A percentile compares a stretch with the other conserved stretches of the same genome.
These are phyloP conservation scores for Verticillium nubilum DNA, from an alignment of 2,329 filamentous ascomycete species.

Conservation along the genomic window DNA sequence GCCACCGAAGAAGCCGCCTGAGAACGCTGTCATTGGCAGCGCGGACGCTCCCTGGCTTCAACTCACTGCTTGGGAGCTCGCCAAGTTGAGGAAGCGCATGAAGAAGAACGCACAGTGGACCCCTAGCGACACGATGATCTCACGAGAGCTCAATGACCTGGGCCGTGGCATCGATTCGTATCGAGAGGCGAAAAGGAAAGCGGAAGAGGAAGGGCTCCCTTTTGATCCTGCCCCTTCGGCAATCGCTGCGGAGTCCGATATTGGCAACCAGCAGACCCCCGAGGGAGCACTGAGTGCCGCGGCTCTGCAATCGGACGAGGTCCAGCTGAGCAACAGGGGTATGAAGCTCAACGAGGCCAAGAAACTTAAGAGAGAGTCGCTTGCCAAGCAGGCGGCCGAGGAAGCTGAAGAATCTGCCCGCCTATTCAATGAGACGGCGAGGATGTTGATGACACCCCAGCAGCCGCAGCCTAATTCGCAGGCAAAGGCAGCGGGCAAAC, in stretches of 20 bases:
- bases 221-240: conserved; percentile 46
- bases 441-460: conserved; percentile 34
- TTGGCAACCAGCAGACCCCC: conserved; percentile 46
- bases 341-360: conserved; percentile 77
- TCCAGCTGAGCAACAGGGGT: conserved; percentile 62
- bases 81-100: conserved; percentile 74
- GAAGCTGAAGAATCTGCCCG: conserved; percentile 54
- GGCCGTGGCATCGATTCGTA: conserved; percentile 62
- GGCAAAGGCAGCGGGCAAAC: conserved; percentile 8
- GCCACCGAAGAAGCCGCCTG: conserved; percentile 42
- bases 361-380: conserved; percentile 63
- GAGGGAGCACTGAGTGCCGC: conserved; percentile 56
- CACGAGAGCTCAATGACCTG: conserved; percentile 66
- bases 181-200: conserved; percentile 55
- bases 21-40: conserved; percentile 53
- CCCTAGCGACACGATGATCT: conserved; percentile 81
- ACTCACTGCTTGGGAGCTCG: conserved; percentile 59
- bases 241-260: conserved; percentile 40
- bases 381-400: conserved; percentile 56
- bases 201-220: conserved; percentile 57
- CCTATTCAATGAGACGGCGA: conserved; percentile 44
- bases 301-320: conserved; percentile 52
- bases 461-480: conserved; percentile 12
- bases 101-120: conserved; percentile 88
- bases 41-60: conserved; percentile 60